Conservation (phyloP, 169 alveolate species). For the Plasmodium reichenowi region DNA sequence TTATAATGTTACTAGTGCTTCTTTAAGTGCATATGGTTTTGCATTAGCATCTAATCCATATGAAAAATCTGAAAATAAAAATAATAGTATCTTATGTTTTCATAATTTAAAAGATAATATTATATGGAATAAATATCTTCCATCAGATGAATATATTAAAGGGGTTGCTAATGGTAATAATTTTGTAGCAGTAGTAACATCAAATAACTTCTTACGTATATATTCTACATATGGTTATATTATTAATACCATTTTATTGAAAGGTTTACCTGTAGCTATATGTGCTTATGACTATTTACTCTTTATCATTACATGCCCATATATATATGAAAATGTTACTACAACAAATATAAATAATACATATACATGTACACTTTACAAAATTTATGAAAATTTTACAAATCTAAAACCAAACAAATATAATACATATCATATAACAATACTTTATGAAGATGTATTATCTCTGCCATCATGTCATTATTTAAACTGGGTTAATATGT, state of each 20-base stretch:
- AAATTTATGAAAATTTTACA: conserved; percentile 68
- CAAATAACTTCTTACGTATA: conserved; percentile 63
- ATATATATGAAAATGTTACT: conserved; percentile 56
- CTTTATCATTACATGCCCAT: conserved; percentile 59
- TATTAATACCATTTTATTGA: conserved; percentile 53
- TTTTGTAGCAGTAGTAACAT: conserved; percentile 75
- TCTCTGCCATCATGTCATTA: conserved; percentile 73
- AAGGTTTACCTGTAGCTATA: conserved; percentile 75
- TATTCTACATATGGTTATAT: conserved; percentile 76
- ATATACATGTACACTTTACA: conserved; percentile 70
- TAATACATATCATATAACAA: conserved; percentile 72
- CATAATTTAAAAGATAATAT: conserved; percentile 73
- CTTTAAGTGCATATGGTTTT: conserved; percentile 73
- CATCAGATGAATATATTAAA: conserved; percentile 68
- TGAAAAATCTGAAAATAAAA: conserved; percentile 48
- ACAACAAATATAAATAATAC: conserved; percentile 59
- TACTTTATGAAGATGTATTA: conserved; percentile 60
- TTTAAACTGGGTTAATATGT: conserved; percentile 70
- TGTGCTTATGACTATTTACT: conserved; percentile 76
- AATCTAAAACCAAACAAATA: conserved; percentile 60
- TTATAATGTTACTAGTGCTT: conserved; percentile 74
- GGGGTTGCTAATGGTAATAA: conserved; percentile 78
- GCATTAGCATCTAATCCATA: conserved; percentile 77
- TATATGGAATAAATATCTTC: conserved; percentile 69
- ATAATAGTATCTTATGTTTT: conserved; percentile 62